Evolutionary conservation across 2,329 filamentous ascomycete genomes (phyloP).

Genomic region (Monosporascus sp.): DNA sequence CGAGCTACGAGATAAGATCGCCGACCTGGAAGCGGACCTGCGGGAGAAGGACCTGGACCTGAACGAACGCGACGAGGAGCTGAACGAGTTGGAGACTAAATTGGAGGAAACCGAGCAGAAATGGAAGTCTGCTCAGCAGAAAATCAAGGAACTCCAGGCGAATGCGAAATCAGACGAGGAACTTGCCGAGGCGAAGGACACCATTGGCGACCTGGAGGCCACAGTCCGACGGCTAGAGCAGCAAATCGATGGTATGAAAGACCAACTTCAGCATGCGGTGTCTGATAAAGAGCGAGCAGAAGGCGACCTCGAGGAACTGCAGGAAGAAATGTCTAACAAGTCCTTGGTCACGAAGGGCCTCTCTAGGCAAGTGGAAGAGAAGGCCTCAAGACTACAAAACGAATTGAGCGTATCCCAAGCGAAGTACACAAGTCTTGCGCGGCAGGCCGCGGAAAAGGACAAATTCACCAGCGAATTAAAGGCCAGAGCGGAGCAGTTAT

Average conservation of each 20-base stretch:
- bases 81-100: constrained; percentile 46
- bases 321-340: constrained; percentile 74
- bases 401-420: constrained; percentile 53
- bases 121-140: constrained; percentile 49
- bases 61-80: constrained; percentile 45
- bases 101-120: constrained; percentile 48
- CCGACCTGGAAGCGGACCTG: constrained; percentile 50
- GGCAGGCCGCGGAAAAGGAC: constrained; percentile 41
- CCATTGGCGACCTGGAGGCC: constrained; percentile 53
- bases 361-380: constrained; percentile 70
- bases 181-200: constrained; percentile 50
- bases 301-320: constrained; percentile 57
- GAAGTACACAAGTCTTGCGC: constrained; percentile 46
- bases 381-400: constrained; percentile 57
- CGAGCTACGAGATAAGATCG: constrained; percentile 39
- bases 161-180: constrained; percentile 47
- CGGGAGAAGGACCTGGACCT: constrained; percentile 54
- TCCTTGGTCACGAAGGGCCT: constrained; percentile 70
- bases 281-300: constrained; percentile 53
- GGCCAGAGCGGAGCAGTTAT: constrained; percentile 36
- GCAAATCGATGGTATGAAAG: constrained; percentile 49
- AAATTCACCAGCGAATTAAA: constrained; percentile 41
- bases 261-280: constrained; percentile 48
- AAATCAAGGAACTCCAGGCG: constrained; percentile 50
- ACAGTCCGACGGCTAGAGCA: constrained; percentile 48